These are phyloP conservation scores for Exophiala sideris DNA, from an alignment of 2,329 filamentous ascomycete genomes.

Conservation along the genomic window DNA sequence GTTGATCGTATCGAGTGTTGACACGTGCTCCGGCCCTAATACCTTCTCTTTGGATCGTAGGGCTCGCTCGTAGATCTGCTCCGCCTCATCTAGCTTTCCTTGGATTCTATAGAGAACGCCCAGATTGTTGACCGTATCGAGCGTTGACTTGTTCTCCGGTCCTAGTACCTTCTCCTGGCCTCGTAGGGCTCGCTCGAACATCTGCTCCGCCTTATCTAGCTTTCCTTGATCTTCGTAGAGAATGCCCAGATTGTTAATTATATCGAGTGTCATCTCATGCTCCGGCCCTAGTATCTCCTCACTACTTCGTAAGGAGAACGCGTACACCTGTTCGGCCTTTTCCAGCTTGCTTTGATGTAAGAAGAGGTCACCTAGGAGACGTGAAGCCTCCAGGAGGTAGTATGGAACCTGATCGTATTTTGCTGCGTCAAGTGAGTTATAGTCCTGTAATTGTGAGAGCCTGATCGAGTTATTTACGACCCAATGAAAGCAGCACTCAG, in stretches of 20 bases:
- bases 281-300: slow-evolving; percentile 14
- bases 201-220: slow-evolving; percentile 28
- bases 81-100: slow-evolving; percentile 24
- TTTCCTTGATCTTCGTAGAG: neutral
- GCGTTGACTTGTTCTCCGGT: slow-evolving; percentile 27
- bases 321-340: slow-evolving; percentile 28
- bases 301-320: slow-evolving; percentile 22
- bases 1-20: slow-evolving; percentile 24
- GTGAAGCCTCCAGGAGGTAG: slow-evolving; percentile 22
- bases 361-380: slow-evolving; percentile 29
- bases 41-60: slow-evolving; percentile 25
- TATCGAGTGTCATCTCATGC: neutral
- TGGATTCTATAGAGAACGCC: neutral
- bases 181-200: slow-evolving; percentile 28
- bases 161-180: slow-evolving; percentile 26
- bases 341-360: slow-evolving; percentile 25
- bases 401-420: slow-evolving; percentile 21
- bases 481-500: slow-evolving; percentile 30
- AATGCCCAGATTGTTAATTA: neutral
- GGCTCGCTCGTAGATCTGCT: slow-evolving; percentile 28
- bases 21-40: slow-evolving; percentile 27
- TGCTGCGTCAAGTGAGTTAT: slow-evolving; percentile 9
- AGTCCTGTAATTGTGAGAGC: neutral
- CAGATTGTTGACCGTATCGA: slow-evolving; percentile 15
- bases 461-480: neutral